Percentiles rank a stretch among this genome's conserved stretches.
Evolutionary conservation across 1,284 basidiomycete genomes (phyloP).

Genomic region (Cystobasidium sp.): DNA sequence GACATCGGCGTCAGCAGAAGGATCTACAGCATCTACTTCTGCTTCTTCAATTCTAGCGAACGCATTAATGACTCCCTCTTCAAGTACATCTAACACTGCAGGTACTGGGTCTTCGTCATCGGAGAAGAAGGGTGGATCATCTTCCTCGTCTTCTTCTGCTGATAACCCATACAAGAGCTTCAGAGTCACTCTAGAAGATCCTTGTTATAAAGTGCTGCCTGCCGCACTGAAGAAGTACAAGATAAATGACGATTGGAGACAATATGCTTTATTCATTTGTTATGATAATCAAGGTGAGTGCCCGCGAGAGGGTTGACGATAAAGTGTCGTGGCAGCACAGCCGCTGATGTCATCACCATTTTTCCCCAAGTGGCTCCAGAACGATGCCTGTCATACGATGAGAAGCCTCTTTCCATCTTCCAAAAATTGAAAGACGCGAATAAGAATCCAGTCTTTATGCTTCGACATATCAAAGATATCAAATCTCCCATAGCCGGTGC

Average conservation of each 20-base stretch:
- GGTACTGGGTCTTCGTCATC: neutral
- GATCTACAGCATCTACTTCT: neutral
- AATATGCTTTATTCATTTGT: conserved; percentile 99
- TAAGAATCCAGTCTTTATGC: conserved; percentile 98
- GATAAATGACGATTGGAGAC: conserved; percentile 98
- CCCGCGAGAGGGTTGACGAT: no score
- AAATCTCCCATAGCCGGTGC: conserved; percentile 94
- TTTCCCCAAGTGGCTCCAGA: conserved; percentile 64
- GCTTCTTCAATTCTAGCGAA: neutral
- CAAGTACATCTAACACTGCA: neutral
- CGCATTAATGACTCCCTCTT: neutral
- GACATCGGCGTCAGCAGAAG: conserved; percentile 10
- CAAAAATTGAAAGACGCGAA: conserved; percentile 96
- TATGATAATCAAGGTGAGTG: conserved; percentile 82
- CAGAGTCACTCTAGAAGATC: conserved; percentile 81
- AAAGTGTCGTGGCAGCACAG: no score
- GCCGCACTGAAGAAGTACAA: conserved; percentile 98
- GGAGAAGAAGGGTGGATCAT: conserved; percentile 4
- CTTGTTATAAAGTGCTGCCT: conserved; percentile 95
- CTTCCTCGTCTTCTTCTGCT: conserved; percentile 55
- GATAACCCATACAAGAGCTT: conserved; percentile 61
- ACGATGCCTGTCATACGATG: conserved; percentile 94
- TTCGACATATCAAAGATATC: conserved; percentile 97
- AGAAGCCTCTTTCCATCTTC: conserved; percentile 94
- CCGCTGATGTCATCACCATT: neutral